Base-by-base conservation (phyloP, 108 stramenopile species). In the Pelagomonas calceolata region DNA sequence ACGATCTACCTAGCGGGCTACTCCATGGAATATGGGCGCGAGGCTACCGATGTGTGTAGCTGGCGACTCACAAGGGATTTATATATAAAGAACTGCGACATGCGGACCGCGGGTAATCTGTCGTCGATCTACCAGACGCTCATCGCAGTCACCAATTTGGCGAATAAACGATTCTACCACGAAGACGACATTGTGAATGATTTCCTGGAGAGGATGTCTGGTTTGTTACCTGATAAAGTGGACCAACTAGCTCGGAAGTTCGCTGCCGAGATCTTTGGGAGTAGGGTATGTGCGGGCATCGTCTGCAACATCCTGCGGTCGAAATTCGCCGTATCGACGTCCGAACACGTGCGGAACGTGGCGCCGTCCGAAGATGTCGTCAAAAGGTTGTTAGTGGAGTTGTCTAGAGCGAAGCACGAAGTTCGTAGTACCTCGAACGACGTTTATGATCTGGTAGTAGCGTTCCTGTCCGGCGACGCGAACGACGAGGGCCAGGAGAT, bases 191-290 rank as follows among this genome's bases (percentile, higher is more conserved):
- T 84, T 51, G 83, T 84, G 43, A 84, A 84, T 51, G 77, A 70
- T 0, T 84, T 84, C 64, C 79, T 84, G 67, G 83, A 84, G 71
- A 84, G 81, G 73, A 80, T 84, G 83, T 79, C 80, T 14, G 68
- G 64, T 39, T 79, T 80, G 18, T 75, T 84, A 29, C 21, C 12
- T 45, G 63, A 33, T 30, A 84, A 80, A 66, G 77, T 84, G 5
- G 66, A 71, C 30, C 32, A 29, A 7, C 64, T 79, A 1, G 83
- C 81, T 43, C 34, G 66, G 0, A 79, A 81, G 70, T 65, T 84
- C n/a, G 46, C 66, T 0, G 34, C 43, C n/a, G 75, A 64, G 30
- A 37, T 81, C 64, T 30, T 73, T 21, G 66, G 75, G 18, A 51
- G 67, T 66, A 64, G 76, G 31, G 65, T 76, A 36, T 33, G 66